Conservation (phyloP, 1,284 basidiomycete genomes). For the Fomes fomentarius region DNA sequence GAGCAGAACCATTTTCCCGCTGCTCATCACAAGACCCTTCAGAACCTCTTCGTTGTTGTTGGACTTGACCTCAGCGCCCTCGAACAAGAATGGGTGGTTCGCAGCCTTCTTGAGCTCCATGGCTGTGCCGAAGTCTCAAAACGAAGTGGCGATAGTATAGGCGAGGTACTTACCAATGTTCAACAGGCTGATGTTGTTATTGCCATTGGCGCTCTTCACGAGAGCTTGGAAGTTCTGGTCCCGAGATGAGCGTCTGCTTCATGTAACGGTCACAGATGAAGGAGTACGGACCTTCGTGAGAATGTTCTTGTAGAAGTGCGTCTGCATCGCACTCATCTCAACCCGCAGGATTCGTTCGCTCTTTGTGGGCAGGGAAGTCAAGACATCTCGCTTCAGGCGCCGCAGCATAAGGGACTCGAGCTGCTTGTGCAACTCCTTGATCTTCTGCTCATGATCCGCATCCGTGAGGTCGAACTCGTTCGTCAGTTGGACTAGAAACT, state of each 20-base stretch:
- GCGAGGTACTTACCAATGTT: conserved; percentile 74
- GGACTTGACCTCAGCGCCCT: conserved; percentile 86
- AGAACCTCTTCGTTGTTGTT: conserved; percentile 86
- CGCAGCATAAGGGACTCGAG: conserved; percentile 95
- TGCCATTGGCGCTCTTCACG: conserved; percentile 84
- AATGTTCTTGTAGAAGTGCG: conserved; percentile 99
- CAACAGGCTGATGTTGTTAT: conserved; percentile 88
- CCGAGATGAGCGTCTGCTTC: conserved; percentile 10
- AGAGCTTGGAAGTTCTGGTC: conserved; percentile 89
- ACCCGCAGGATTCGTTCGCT: conserved; percentile 97
- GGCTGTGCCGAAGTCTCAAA: conserved; percentile 42
- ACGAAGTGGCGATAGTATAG: neutral
- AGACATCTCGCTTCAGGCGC: conserved; percentile 96
- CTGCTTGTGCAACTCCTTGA: conserved; percentile 93
- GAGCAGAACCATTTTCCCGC: conserved; percentile 96
- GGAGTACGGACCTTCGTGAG: conserved; percentile 76
- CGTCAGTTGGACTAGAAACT: conserved; percentile 51
- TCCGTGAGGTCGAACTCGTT: conserved; percentile 96
- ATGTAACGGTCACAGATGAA: neutral
- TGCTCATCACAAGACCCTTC: conserved; percentile 97
- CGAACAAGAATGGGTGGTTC: conserved; percentile 98
- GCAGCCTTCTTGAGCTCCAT: conserved; percentile 98
- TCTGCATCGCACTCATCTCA: conserved; percentile 97
- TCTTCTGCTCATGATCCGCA: conserved; percentile 91
- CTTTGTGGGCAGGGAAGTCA: conserved; percentile 96